These are phyloP conservation scores for Colletotrichum filicis DNA, from an alignment of 2,329 filamentous ascomycete genomes.

Conservation along the genomic window DNA sequence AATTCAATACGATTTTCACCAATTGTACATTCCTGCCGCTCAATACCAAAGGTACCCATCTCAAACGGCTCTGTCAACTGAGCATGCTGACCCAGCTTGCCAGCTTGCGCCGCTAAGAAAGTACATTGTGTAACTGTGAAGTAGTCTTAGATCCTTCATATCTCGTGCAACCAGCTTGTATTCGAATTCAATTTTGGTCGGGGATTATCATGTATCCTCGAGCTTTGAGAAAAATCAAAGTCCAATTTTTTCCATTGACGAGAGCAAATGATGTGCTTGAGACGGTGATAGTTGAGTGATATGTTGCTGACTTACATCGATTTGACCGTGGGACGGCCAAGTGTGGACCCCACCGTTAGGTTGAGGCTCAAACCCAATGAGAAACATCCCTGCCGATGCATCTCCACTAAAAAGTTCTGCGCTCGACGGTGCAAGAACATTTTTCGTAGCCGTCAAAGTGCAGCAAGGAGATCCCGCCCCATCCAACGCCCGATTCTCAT, in stretches of 20 bases:
- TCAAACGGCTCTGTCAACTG: not conserved
- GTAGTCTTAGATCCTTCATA: not conserved
- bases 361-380: not conserved
- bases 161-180: not conserved
- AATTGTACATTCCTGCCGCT: not conserved
- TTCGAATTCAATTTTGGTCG: no score
- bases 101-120: not conserved
- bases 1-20: not conserved
- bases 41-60: not conserved
- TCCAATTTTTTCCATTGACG: no score
- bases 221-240: no score
- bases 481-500: constrained; percentile 1
- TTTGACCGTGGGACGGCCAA: not conserved
- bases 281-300: not conserved
- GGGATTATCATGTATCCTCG: no score
- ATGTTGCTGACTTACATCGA: not conserved
- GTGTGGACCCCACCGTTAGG: constrained; percentile 14
- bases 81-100: not conserved
- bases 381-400: not conserved
- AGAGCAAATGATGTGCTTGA: not conserved
- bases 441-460: constrained; percentile 16
- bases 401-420: constrained; percentile 38
- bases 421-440: constrained; percentile 25
- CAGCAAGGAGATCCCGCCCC: not conserved
- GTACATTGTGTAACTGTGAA: not conserved